A percentile compares a stretch with the other conserved stretches of the same genome.
Evolutionary conservation across 2,329 filamentous ascomycete genomes (phyloP).

Genomic region (Pseudogymnoascus sp.): DNA sequence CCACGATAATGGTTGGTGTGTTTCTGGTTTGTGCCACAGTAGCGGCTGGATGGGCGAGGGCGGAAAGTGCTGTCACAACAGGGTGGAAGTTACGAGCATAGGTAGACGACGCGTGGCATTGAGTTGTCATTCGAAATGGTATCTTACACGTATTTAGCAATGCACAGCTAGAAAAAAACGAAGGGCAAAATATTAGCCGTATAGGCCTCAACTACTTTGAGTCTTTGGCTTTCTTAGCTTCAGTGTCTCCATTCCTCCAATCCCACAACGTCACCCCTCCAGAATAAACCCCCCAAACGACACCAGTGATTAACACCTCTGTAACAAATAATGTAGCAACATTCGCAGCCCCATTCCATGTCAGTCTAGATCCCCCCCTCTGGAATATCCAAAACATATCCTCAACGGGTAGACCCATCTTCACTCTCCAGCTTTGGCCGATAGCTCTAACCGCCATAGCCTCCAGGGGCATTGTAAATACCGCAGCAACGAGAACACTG

Average conservation of each 20-base stretch:
- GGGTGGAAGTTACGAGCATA: constrained; percentile 6
- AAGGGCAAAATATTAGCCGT: neutral
- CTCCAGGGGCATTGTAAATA: constrained; percentile 25
- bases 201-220: neutral
- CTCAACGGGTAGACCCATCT: neutral
- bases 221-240: neutral
- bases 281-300: constrained; percentile 1
- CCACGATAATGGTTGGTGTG: constrained; percentile 7
- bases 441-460: constrained; percentile 24
- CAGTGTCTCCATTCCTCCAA: neutral
- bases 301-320: neutral
- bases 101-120: neutral
- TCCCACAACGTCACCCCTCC: neutral
- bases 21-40: constrained; percentile 5
- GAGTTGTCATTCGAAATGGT: neutral
- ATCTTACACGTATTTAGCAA: neutral
- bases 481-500: constrained; percentile 20
- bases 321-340: neutral
- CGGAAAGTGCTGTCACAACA: constrained; percentile 1
- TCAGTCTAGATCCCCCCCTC: neutral
- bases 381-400: neutral
- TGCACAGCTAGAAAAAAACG: neutral
- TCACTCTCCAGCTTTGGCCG: constrained; percentile 11
- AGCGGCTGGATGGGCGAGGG: constrained; percentile 7
- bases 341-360: neutral